A percentile compares a stretch with the other conserved stretches of the same genome.
phyloP scores from a whole-genome alignment of 1,284 basidiomycete genomes.

The Cryptococcus wingfieldii region DNA sequence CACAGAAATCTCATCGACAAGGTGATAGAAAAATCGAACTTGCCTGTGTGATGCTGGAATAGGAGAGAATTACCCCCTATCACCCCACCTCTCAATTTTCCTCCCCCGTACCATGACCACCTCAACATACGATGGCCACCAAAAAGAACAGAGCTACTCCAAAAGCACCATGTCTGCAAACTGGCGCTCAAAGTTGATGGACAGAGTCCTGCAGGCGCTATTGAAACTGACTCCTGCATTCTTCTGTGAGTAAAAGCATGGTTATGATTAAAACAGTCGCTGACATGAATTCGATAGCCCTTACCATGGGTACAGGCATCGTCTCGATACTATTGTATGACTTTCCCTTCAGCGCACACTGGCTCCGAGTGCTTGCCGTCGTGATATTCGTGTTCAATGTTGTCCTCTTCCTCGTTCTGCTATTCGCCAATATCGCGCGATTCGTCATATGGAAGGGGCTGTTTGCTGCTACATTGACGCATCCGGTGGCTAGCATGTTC shows the following conservation, averaged over 20 bases:
- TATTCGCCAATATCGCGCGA: conserved; percentile 51
- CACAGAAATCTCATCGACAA: no score
- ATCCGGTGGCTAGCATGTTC: conserved; percentile 64
- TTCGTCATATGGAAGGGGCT: conserved; percentile 59
- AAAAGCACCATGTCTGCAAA: neutral
- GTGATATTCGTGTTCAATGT: conserved; percentile 66
- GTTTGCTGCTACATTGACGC: conserved; percentile 57
- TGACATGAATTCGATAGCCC: conserved; percentile 4
- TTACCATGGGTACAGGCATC: conserved; percentile 53
- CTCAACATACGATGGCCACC: no score
- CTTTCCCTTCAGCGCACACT: conserved; percentile 50
- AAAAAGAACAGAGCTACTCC: no score
- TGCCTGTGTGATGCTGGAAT: no score
- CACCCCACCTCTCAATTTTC: no score
- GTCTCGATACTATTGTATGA: conserved; percentile 50
- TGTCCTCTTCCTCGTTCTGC: conserved; percentile 60
- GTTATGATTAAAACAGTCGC: neutral
- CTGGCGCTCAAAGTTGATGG: neutral
- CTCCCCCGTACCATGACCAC: no score
- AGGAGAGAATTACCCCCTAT: no score
- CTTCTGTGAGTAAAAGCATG: conserved; percentile 3
- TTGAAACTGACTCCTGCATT: conserved; percentile 10
- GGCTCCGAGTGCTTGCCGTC: conserved; percentile 45
- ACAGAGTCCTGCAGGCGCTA: neutral
- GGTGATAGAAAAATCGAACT: no score